Base-by-base conservation (phyloP, 2,329 filamentous ascomycete species). In the Tolypocladium nubicola region DNA sequence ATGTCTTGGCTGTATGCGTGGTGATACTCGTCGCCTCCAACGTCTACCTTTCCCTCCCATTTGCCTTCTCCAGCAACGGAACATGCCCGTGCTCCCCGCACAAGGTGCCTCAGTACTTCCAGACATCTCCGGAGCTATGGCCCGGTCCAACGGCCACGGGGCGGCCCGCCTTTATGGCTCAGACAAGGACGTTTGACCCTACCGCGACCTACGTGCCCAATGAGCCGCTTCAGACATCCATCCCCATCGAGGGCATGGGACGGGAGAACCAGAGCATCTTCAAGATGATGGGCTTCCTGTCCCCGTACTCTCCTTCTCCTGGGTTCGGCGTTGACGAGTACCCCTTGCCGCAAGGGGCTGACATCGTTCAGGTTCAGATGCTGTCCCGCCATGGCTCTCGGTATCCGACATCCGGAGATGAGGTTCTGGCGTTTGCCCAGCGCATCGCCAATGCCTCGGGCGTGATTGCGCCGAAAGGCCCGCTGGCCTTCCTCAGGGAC, bases 291-390 rank as follows among this genome's bases (percentile, higher is more conserved):
- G 88, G 85, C 53, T 76, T 65, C 58, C 70, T 90, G 37, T 84
- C 83, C 43, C 86, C 87, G 4, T 91, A 90, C 69, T 82, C 81
- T 60, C 84, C 87, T 0, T 84, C 86, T 57, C 81, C 86, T 0
- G 88, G 88, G 1, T 91, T 90, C 61, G 88, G 88, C 3, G 86
- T 89, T 0, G 75, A 86, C 19, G 88, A 92, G 70, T 88, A 86
- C 63, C 77, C 86, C 3, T 69, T 89, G 19, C 88, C 87, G 1
- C 68, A 75, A 8, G 86, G 83, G 14, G 81, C 87, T 0, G 83
- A 86, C 58, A 87, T 90, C 54, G 75, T 85, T 35, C 86, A 89
- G 73, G 74, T 91, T 23, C 80, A 81, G 73, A 86, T 90, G 83
- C 75, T 90, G 5, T 86, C 85, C 14, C 82, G 88, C 1, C 88